Percentiles rank a stretch among this genome's conserved stretches.
phyloP scores from a whole-genome alignment of 352 stramenopile species.

The Phytophthora sp. region DNA sequence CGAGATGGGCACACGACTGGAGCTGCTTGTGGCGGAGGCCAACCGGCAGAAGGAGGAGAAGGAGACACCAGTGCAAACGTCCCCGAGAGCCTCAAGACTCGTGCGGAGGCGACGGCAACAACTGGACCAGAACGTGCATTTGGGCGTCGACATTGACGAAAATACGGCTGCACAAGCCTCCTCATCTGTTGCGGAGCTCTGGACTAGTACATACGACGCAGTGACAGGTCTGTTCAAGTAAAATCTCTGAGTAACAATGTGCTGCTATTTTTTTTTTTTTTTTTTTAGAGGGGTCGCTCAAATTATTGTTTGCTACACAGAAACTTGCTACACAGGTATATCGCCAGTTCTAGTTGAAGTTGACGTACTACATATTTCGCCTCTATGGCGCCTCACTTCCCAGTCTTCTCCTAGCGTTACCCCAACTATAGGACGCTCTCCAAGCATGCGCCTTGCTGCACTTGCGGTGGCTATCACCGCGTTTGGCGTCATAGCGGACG shows the following conservation, averaged over 20 bases:
- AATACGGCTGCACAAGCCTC: slow-evolving; percentile 31
- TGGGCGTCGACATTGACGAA: slow-evolving; percentile 41
- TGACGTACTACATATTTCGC: too few species aligned
- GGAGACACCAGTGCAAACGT: slow-evolving; percentile 3
- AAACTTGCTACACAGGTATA: too few species aligned
- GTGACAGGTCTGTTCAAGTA: slow-evolving; percentile 52
- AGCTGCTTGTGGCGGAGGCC: slow-evolving; percentile 19
- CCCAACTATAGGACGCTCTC: too few species aligned
- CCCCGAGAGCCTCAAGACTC: slow-evolving; percentile 15
- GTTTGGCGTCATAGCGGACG: too few species aligned
- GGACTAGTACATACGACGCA: slow-evolving; percentile 36
- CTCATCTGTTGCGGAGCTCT: slow-evolving; percentile 22
- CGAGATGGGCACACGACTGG: slow-evolving; percentile 29
- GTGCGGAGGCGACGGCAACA: slow-evolving; percentile 20
- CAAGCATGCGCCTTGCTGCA: too few species aligned
- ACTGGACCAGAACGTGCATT: slow-evolving; percentile 30
- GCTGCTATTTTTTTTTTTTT: too few species aligned
- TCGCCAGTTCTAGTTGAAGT: too few species aligned
- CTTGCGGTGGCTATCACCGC: too few species aligned
- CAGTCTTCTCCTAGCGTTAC: too few species aligned
- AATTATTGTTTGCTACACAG: too few species aligned
- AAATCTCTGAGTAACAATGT: slow-evolving; percentile 1
- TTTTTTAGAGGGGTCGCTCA: too few species aligned
- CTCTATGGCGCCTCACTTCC: too few species aligned
- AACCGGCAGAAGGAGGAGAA: slow-evolving; percentile 10